These are phyloP conservation scores for Quercus mongolica DNA, from an alignment of 306 rosid species.

Conservation along the genomic window DNA sequence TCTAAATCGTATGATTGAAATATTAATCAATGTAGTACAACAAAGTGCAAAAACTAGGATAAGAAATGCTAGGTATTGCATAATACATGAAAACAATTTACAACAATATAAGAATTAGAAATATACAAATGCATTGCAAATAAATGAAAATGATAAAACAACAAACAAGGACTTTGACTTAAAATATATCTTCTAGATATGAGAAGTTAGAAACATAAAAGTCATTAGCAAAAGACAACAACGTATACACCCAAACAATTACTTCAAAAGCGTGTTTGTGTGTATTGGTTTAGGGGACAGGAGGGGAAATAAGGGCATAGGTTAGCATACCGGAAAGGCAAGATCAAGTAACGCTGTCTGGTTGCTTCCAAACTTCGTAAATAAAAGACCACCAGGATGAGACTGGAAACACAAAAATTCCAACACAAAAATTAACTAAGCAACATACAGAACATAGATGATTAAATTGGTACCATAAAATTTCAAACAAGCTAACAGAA, in stretches of 20 bases:
- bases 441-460: background rate
- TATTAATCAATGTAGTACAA: background rate
- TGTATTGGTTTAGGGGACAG: background rate
- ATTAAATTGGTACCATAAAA: background rate
- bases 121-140: background rate
- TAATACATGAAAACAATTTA: background rate
- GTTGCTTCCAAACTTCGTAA: conserved; percentile 83
- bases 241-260: background rate
- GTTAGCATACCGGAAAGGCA: conserved; percentile 78
- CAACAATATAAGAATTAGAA: background rate
- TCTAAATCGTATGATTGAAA: background rate
- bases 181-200: background rate
- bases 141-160: background rate
- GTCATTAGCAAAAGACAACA: background rate
- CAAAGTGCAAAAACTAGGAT: background rate
- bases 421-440: conserved; percentile 11
- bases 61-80: background rate
- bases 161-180: background rate
- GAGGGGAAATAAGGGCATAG: background rate
- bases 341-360: conserved; percentile 96
- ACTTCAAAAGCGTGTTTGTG: background rate
- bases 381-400: conserved; percentile 79
- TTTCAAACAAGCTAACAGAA: conserved; percentile 12
- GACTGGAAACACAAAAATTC: conserved; percentile 42
- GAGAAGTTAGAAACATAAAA: background rate